Evolutionary conservation across 805 yeast species (phyloP), one percentile per base, ranked within the genome.

Genomic region (Wickerhamomyces alni): DNA sequence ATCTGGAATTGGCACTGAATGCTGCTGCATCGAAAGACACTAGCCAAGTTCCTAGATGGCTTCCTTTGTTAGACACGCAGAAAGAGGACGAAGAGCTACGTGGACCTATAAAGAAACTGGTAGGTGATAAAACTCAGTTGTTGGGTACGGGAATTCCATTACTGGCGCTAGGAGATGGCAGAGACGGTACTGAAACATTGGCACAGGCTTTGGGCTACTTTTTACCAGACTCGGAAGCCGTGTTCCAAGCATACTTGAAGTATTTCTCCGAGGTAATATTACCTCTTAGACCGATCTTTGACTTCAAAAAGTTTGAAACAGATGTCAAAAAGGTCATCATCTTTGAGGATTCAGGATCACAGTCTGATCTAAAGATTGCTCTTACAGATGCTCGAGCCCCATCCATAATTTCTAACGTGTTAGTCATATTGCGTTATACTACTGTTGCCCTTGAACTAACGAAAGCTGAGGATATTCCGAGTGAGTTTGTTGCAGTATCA

Each of bases 251-350:
- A 10, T 26, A 26, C 12, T 11, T 26, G 13, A 6, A 5, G 13
- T 26, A 8, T 26, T 26, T 26, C n/a, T 5, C 12, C 5, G 12
- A 5, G 6, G 8, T 26, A 6, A 52, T 72, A 17, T 70, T 72
- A 55, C 67, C 72, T 1, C 65, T 64, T 38, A 56, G 65, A 55
- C 77, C 79, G 1, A 69, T 59, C 39, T 28, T 74, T 17, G 77
- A 72, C 43, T 65, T 70, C 39, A 46, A 42, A 2, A 36, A 46
- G n/a, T 71, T 72, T 38, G 24, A 31, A 4, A 40, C 41, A 5
- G 50, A 46, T 3, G 48, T 69, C 0, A 28, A 41, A 2, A 45
- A 52, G 9, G 55, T 72, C 1, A 48, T 74, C 5, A 74, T 73
- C 1, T 57, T 61, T 2, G 54, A 60, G 29, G 52, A 57, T 2